Percentiles rank a stretch among this genome's conserved stretches.
Conservation (phyloP, 2,329 filamentous ascomycete species). For the Aspergillus sojae region DNA sequence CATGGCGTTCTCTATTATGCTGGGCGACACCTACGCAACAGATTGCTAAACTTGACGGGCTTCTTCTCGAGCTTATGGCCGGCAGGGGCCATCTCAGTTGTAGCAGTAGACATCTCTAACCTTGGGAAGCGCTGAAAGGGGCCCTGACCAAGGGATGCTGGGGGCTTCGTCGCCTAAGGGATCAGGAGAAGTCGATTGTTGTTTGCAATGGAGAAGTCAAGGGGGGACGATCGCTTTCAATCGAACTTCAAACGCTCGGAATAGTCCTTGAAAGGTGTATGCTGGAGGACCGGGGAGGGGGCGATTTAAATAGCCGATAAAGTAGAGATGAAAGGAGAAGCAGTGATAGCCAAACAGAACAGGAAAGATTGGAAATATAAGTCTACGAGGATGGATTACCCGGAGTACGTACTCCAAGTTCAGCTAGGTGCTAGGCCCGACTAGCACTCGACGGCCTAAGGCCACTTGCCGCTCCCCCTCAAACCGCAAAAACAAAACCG, state of each 20-base stretch:
- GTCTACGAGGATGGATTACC: conserved; percentile 1
- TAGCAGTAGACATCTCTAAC: conserved; percentile 56
- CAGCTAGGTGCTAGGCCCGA: neutral
- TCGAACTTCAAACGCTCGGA: conserved; percentile 3
- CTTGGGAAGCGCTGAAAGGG: conserved; percentile 62
- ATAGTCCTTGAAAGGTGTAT: neutral
- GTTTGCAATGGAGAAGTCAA: conserved; percentile 7
- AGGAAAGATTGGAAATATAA: conserved; percentile 15
- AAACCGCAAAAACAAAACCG: neutral
- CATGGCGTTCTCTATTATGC: conserved; percentile 12
- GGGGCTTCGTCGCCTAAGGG: conserved; percentile 76
- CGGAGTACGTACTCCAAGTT: neutral
- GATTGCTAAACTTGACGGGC: conserved; percentile 99
- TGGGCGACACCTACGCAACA: conserved; percentile 65
- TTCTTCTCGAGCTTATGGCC: conserved; percentile 85
- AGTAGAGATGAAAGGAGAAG: conserved; percentile 7
- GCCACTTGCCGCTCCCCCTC: neutral
- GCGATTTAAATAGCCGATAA: neutral
- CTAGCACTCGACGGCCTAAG: neutral
- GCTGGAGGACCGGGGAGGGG: neutral
- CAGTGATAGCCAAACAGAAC: neutral
- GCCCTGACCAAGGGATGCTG: conserved; percentile 98
- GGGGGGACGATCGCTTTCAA: conserved; percentile 11
- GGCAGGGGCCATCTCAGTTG: conserved; percentile 53
- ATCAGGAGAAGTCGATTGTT: conserved; percentile 17